Base-by-base conservation (phyloP, 331 rosid species). In the Pyracantha coccinea region DNA sequence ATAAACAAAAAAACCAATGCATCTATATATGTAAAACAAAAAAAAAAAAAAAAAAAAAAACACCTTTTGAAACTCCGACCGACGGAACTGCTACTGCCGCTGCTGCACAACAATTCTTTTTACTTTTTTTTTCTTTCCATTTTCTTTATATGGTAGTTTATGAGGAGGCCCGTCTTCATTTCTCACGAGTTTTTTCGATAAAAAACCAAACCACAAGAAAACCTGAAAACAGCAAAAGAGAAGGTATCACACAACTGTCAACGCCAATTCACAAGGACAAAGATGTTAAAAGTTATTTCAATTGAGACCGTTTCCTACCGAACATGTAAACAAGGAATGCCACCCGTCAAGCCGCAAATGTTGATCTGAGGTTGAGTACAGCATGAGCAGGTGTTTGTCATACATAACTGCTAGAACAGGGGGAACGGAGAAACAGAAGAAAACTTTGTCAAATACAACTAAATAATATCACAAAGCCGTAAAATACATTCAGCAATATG, bases 351-450 rank as follows among this genome's bases (percentile, higher is more conserved):
- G 86, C 96, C 69, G 75, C 92, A 41, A 69, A 74, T 85, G 70
- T 75, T 86, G 83, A 84, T 85, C 83, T 73, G 81, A 76, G 79
- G 79, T 78, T 91, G 84, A 79, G 82, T 70, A 78, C 92, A 90
- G 92, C 92, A 73, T 79, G 90, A 87, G 83, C 93, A 88, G 94
- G 96, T 70, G 89, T 88, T 89, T 59, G 77, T 75, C 80, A 75
- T 59, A 78, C 79, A 74, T 72, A 83, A 89, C 96, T 91, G 88
- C 89, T 68, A 76, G 41, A 75, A 58, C 20, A 24, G 55, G 31
- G 33, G 15, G 21, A 23, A 27, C 60, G 20, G 58, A 7, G 6
- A 31, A 29, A 65, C 16, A 13, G 29, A 19, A 62, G 15, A 50
- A 20, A 67, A 50, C 24, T 35, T 38, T 38, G 45, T 38, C 47